A percentile compares a stretch with the other conserved stretches of the same genome.
phyloP scores from a whole-genome alignment of 768 basidiomycete species.

The Pulveroboletus sp. region DNA sequence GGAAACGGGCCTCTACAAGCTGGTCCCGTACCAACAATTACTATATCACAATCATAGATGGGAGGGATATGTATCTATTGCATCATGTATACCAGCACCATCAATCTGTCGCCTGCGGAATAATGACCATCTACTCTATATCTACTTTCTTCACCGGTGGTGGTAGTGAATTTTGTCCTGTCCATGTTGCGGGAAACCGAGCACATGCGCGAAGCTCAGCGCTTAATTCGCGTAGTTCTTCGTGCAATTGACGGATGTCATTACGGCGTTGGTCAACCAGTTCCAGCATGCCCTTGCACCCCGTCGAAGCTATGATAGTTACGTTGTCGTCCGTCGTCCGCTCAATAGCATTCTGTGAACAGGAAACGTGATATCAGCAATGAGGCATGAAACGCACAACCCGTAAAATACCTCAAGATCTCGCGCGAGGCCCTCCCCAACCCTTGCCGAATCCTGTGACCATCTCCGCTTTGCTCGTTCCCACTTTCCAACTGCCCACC shows the following conservation, averaged over 20 bases:
- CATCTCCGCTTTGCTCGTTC: conserved; percentile 64
- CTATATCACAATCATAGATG: conserved; percentile 24
- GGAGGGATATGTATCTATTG: conserved; percentile 21
- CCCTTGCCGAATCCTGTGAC: conserved; percentile 64
- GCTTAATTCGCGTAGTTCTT: conserved; percentile 42
- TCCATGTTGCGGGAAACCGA: conserved; percentile 10
- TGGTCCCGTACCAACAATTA: conserved; percentile 26
- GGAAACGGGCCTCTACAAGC: conserved; percentile 2
- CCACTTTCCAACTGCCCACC: conserved; percentile 68
- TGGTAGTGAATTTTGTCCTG: neutral
- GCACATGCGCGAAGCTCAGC: conserved; percentile 24
- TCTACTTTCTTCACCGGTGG: conserved; percentile 1
- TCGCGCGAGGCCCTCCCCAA: conserved; percentile 59
- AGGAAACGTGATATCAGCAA: neutral
- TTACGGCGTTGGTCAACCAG: conserved; percentile 40
- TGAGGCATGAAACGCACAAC: neutral
- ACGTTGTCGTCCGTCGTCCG: conserved; percentile 52
- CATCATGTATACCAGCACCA: conserved; percentile 27
- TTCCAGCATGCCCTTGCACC: conserved; percentile 44
- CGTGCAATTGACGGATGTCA: conserved; percentile 43
- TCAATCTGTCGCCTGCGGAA: conserved; percentile 5
- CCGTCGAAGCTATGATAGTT: conserved; percentile 46
- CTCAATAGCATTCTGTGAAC: conserved; percentile 43
- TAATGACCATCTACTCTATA: conserved; percentile 11
- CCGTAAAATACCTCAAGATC: conserved; percentile 52